phyloP scores from a whole-genome alignment of 2,329 filamentous ascomycete species.

The Xylariaceae sp. region DNA sequence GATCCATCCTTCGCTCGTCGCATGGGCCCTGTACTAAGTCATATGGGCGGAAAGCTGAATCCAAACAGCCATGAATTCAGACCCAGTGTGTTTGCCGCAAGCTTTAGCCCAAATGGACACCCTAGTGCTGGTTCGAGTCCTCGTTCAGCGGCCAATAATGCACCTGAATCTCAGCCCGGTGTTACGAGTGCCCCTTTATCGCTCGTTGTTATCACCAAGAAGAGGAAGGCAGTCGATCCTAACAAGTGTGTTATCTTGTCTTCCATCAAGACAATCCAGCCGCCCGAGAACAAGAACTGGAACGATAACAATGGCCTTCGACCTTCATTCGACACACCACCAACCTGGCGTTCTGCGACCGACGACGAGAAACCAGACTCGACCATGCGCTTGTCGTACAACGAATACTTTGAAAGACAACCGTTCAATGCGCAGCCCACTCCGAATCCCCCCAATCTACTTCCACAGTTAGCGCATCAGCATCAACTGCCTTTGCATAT shows the following conservation, averaged over 20 bases:
- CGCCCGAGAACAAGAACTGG: conserved; percentile 62
- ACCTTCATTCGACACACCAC: conserved; percentile 79
- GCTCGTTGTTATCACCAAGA: conserved; percentile 66
- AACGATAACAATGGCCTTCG: conserved; percentile 80
- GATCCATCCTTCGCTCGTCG: conserved; percentile 58
- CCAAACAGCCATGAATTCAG: conserved; percentile 78
- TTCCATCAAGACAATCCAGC: conserved; percentile 56
- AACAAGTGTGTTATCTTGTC: conserved; percentile 65
- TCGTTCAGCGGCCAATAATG: conserved; percentile 59
- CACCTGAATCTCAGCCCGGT: conserved; percentile 37
- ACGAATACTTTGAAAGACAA: conserved; percentile 76
- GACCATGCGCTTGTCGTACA: conserved; percentile 69
- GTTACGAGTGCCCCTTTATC: conserved; percentile 35
- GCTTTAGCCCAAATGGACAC: conserved; percentile 74
- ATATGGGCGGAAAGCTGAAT: conserved; percentile 61
- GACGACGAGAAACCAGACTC: conserved; percentile 72
- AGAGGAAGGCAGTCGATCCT: conserved; percentile 71
- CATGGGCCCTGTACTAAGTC: conserved; percentile 53
- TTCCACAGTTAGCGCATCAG: conserved; percentile 76
- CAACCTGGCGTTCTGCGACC: conserved; percentile 77
- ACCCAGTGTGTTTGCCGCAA: conserved; percentile 77
- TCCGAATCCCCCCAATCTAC: conserved; percentile 68
- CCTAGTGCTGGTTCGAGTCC: conserved; percentile 75
- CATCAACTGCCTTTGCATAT: conserved; percentile 84
- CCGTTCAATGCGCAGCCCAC: conserved; percentile 65